A percentile compares a stretch with the other conserved stretches of the same genome.
Conservation (phyloP, 1,284 basidiomycete species). For the Moniliella sp. region DNA sequence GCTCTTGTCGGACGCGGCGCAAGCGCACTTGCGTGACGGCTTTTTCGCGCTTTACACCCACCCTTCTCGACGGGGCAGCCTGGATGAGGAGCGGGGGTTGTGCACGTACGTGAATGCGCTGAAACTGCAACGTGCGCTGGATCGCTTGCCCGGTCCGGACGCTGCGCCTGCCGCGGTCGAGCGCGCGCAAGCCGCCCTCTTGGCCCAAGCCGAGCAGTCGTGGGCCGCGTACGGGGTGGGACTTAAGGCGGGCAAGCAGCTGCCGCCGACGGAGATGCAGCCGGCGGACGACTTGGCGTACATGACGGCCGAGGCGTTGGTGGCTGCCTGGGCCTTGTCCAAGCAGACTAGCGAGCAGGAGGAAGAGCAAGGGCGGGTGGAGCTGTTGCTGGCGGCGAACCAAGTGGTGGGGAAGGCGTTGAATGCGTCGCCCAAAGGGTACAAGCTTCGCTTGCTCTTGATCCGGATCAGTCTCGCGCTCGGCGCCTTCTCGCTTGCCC, state of each 20-base stretch:
- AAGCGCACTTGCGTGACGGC: no score
- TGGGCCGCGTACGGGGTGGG: constrained; percentile 45
- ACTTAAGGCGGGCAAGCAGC: constrained; percentile 44
- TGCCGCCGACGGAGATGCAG: constrained; percentile 58
- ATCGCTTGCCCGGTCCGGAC: background rate
- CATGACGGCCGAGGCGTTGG: constrained; percentile 48
- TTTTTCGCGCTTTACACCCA: no score
- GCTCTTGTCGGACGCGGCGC: constrained; percentile 41
- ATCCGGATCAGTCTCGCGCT: constrained; percentile 8
- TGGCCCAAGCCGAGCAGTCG: constrained; percentile 37
- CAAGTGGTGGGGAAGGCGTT: constrained; percentile 9
- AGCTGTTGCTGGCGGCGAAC: no score
- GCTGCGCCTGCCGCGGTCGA: background rate
- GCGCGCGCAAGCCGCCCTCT: background rate
- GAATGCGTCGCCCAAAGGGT: constrained; percentile 11
- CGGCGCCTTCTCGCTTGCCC: background rate
- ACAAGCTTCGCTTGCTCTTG: constrained; percentile 14
- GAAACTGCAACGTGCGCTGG: background rate
- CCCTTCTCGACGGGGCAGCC: no score
- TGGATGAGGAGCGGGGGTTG: constrained; percentile 1
- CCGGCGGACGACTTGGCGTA: constrained; percentile 64
- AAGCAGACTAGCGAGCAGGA: no score
- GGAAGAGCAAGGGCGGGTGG: no score
- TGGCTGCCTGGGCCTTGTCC: constrained; percentile 37
- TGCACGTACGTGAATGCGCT: background rate